Base-by-base conservation (phyloP, 495 filamentous ascomycete genomes). In the Aeminium ludgeri region DNA sequence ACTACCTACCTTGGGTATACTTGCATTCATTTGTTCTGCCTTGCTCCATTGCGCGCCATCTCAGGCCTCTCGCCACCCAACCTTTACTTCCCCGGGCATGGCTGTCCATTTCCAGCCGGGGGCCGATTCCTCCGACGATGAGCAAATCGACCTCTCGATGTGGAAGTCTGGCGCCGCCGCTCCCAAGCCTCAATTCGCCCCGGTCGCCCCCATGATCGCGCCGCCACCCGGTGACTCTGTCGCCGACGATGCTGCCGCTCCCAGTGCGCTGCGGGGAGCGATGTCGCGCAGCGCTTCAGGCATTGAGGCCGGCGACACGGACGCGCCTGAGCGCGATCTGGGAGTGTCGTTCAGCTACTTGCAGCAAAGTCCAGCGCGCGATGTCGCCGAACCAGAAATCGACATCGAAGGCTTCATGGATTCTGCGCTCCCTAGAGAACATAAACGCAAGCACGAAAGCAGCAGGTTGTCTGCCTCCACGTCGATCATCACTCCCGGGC, bases 21-120 rank as follows among this genome's bases (percentile, higher is more conserved):
- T n/a, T n/a, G n/a, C n/a, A n/a, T n/a, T n/a, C n/a, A n/a, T n/a
- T n/a, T n/a, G n/a, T n/a, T n/a, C n/a, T n/a, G n/a, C n/a, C n/a
- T n/a, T n/a, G n/a, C n/a, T n/a, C n/a, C n/a, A n/a, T n/a, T n/a
- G n/a, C n/a, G n/a, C n/a, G n/a, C n/a, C n/a, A n/a, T n/a, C n/a
- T n/a, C n/a, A n/a, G n/a, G n/a, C n/a, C n/a, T n/a, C n/a, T 25
- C 23, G 3, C 23, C 23, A 25, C 8, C 4, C 23, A 3, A 3
- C 23, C 4, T 25, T 25, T 25, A 8, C 8, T 3, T 3, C 23
- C 23, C 23, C 8, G 3, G 23, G 4, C 23, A 47, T 47, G 45
- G 19, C 45, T n/a, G 42, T 42, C 45, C 38, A 47, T 38, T 47
- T 36, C 34, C 13, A 41, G 28, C 33, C 45, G 1, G 38, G 20